Conservation (phyloP, 176 grass and related monocot species). For the Bothriochloa decipiens region DNA sequence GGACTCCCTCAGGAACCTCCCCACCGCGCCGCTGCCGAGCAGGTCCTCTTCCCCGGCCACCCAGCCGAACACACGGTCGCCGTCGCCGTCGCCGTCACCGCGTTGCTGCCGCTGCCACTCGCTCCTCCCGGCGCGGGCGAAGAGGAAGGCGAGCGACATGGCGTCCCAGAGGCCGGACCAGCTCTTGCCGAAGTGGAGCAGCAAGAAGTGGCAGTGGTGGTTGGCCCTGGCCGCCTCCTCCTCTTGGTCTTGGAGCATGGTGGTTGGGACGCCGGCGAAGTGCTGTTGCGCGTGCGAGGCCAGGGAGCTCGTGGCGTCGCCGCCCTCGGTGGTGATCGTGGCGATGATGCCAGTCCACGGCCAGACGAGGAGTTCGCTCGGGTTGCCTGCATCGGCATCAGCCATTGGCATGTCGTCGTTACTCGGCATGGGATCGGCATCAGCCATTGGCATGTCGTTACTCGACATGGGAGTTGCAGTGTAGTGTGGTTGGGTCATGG, state of each 20-base stretch:
- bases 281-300: not conserved
- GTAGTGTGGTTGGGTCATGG: not conserved
- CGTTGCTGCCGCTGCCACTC: constrained; percentile 15
- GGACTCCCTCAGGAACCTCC: constrained; percentile 20
- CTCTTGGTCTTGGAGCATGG: constrained; percentile 31
- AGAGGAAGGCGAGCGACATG: not conserved
- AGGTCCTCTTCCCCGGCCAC: constrained; percentile 32
- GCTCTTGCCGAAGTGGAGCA: constrained; percentile 49
- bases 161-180: constrained; percentile 14
- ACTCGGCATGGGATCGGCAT: too few species aligned
- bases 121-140: constrained; percentile 31
- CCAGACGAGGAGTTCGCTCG: constrained; percentile 45
- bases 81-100: not conserved
- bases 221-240: not conserved
- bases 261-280: constrained; percentile 29
- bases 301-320: constrained; percentile 2
- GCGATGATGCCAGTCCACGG: constrained; percentile 44
- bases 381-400: constrained; percentile 2
- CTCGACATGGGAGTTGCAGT: not conserved
- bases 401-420: constrained; percentile 1
- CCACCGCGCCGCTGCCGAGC: not conserved
- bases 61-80: constrained; percentile 30
- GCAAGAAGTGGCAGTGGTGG: constrained; percentile 25
- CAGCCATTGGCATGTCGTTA: too few species aligned
- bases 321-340: not conserved